Evolutionary conservation across 2,329 filamentous ascomycete species (phyloP).

Genomic region (Fusarium avenaceum): DNA sequence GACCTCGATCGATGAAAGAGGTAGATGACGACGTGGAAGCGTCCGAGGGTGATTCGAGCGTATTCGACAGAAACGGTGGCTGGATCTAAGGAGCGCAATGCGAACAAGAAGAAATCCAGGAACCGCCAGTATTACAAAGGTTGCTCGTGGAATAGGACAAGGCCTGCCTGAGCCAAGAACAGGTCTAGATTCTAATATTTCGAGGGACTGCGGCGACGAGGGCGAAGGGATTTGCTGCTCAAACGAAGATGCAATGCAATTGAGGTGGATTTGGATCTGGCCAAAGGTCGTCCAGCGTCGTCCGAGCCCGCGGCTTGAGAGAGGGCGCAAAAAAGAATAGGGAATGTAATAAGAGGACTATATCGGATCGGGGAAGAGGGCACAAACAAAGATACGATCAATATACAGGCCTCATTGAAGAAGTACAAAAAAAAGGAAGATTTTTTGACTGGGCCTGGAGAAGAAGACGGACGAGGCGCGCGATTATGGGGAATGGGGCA

Average conservation of each 20-base stretch:
- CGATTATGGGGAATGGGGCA: constrained; percentile 45
- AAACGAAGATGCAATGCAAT: constrained; percentile 44
- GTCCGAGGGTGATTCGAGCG: constrained; percentile 39
- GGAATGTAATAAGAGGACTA: constrained; percentile 40
- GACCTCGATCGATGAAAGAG: constrained; percentile 29
- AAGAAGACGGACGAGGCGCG: constrained; percentile 46
- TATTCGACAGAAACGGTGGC: constrained; percentile 41
- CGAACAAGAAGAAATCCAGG: constrained; percentile 49
- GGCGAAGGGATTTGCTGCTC: constrained; percentile 44
- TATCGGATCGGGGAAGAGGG: constrained; percentile 27
- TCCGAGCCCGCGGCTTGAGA: constrained; percentile 48
- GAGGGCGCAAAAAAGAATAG: constrained; percentile 44
- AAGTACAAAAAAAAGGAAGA: constrained; percentile 42
- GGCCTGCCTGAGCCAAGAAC: constrained; percentile 40
- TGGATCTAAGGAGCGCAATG: constrained; percentile 49
- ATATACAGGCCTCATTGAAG: constrained; percentile 56
- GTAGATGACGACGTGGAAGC: constrained; percentile 39
- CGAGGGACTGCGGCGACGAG: constrained; percentile 32
- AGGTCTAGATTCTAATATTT: constrained; percentile 39
- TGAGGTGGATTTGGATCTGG: constrained; percentile 40
- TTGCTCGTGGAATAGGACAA: constrained; percentile 49
- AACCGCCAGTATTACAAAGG: constrained; percentile 54
- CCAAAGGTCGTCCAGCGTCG: constrained; percentile 48
- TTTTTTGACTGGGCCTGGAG: constrained; percentile 49
- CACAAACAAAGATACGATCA: constrained; percentile 54